phyloP scores from a whole-genome alignment of 164 flowering plant species.

The Dillenia turbinata region DNA sequence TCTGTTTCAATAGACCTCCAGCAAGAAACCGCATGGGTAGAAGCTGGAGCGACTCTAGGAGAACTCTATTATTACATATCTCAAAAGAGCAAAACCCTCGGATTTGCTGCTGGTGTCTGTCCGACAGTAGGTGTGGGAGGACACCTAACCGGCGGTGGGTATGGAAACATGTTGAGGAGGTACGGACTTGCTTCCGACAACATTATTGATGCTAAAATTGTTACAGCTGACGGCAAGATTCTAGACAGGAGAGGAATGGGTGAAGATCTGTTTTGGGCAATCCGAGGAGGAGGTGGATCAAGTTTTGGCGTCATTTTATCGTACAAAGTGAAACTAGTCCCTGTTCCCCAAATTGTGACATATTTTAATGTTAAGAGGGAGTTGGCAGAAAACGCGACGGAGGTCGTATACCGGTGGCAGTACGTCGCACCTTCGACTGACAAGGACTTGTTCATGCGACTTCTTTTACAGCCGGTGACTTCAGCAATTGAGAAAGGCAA shows the following conservation, averaged over 20 bases:
- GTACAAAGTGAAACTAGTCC: slow-evolving; percentile 14
- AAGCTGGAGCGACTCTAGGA: slow-evolving; percentile 33
- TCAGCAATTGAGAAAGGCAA: too few species aligned
- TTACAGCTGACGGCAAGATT: too few species aligned
- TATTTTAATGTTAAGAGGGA: slow-evolving; percentile 4
- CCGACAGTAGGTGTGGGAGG: slow-evolving; percentile 35
- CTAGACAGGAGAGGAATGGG: too few species aligned
- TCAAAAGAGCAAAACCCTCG: slow-evolving; percentile 27
- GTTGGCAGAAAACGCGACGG: slow-evolving; percentile 3
- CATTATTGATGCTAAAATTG: slow-evolving; percentile 32
- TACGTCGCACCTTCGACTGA: slow-evolving; percentile 1
- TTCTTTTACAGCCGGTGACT: too few species aligned
- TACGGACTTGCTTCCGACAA: slow-evolving; percentile 41
- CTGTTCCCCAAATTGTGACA: slow-evolving; percentile 18
- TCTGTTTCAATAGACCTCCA: too few species aligned
- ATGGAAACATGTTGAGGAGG: slow-evolving; percentile 40
- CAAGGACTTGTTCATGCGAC: background rate
- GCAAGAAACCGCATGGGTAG: slow-evolving; percentile 32
- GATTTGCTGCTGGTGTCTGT: slow-evolving; percentile 41
- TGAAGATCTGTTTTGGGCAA: too few species aligned
- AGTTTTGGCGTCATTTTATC: background rate
- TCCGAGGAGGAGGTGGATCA: background rate
- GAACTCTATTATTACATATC: slow-evolving; percentile 32
- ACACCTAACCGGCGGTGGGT: slow-evolving; percentile 41
- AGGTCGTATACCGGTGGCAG: slow-evolving; percentile 8